phyloP scores from a whole-genome alignment of 2,329 filamentous ascomycete species.

The Neonectria coccinea region DNA sequence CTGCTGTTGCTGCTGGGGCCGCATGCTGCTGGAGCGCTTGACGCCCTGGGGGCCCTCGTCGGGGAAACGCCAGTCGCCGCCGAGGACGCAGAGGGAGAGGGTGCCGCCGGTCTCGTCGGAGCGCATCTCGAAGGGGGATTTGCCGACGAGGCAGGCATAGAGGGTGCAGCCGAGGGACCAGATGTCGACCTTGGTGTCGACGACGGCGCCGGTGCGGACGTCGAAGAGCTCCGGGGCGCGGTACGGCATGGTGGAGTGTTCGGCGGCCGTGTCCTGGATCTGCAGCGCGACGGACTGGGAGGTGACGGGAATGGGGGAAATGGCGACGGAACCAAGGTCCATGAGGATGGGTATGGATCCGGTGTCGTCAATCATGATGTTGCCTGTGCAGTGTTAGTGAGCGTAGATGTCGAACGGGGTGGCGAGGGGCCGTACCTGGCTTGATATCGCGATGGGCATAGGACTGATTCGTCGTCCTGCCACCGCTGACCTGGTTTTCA shows the following conservation, averaged over 20 bases:
- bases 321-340: conserved; percentile 93
- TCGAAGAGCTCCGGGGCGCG: conserved; percentile 98
- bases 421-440: conserved; percentile 71
- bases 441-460: conserved; percentile 98
- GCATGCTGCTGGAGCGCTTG: conserved; percentile 58
- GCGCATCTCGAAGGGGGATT: conserved; percentile 95
- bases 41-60: conserved; percentile 78
- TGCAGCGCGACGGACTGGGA: conserved; percentile 90
- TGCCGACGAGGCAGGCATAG: conserved; percentile 95
- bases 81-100: conserved; percentile 89
- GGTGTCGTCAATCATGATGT: conserved; percentile 98
- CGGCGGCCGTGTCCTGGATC: conserved; percentile 92
- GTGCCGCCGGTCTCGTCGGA: conserved; percentile 96
- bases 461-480: conserved; percentile 73
- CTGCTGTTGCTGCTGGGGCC: conserved; percentile 47
- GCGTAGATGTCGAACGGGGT: conserved; percentile 9
- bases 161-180: conserved; percentile 98
- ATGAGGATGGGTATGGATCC: conserved; percentile 92
- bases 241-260: conserved; percentile 99
- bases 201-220: conserved; percentile 89
- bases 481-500: conserved; percentile 74
- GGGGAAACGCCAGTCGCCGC: conserved; percentile 96
- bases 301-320: conserved; percentile 88
- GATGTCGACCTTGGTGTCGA: conserved; percentile 97
- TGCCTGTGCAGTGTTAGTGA: conserved; percentile 63